phyloP scores from a whole-genome alignment of 345 rosid species.

The Alliaria petiolata region DNA sequence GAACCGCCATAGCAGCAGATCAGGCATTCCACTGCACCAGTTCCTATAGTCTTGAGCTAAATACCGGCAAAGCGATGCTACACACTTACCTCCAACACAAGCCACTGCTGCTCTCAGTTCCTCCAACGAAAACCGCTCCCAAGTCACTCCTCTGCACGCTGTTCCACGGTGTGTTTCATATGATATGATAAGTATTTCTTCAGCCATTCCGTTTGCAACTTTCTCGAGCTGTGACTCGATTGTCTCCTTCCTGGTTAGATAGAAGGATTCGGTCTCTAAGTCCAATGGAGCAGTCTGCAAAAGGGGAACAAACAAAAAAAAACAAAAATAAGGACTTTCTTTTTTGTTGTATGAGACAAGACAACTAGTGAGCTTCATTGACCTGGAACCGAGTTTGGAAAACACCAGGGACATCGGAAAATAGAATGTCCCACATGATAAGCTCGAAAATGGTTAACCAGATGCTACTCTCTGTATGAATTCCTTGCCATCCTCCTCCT shows the following conservation, averaged over 20 bases:
- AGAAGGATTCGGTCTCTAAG: conserved; percentile 68
- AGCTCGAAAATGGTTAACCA: conserved; percentile 91
- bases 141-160: conserved; percentile 72
- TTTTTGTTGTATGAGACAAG: background rate
- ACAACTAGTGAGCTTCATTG: background rate
- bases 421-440: conserved; percentile 86
- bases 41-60: conserved; percentile 77
- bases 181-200: conserved; percentile 72
- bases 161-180: conserved; percentile 72
- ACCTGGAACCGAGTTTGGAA: conserved; percentile 87
- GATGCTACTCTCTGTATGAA: conserved; percentile 84
- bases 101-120: conserved; percentile 83
- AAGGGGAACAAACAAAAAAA: background rate
- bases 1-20: conserved; percentile 85
- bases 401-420: conserved; percentile 70
- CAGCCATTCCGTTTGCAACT: conserved; percentile 69
- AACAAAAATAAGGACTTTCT: background rate
- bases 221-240: conserved; percentile 59
- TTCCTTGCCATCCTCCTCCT: conserved; percentile 89
- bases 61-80: conserved; percentile 68
- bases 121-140: conserved; percentile 69
- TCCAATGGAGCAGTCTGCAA: conserved; percentile 86
- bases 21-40: conserved; percentile 99
- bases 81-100: conserved; percentile 66
- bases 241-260: conserved; percentile 44